These are phyloP conservation scores for Inga oerstediana DNA, from an alignment of 306 rosid species.

Conservation along the genomic window DNA sequence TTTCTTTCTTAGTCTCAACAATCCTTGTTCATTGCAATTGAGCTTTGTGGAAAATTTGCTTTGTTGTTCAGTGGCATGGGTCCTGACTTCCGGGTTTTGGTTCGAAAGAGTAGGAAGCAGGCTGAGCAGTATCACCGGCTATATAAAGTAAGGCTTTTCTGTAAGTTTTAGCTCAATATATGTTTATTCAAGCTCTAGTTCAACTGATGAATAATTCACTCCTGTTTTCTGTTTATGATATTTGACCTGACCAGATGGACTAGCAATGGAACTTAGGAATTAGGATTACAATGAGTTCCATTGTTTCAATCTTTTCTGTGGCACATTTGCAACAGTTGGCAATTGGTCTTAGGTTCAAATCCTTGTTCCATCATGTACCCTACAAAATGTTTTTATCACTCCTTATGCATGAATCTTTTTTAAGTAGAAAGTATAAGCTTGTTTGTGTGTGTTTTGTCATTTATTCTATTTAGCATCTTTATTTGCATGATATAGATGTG, in stretches of 20 bases:
- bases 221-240: neutral
- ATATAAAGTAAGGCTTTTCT: slow-evolving; percentile 61
- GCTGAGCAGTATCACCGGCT: slow-evolving; percentile 92
- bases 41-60: slow-evolving; percentile 21
- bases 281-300: neutral
- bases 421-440: neutral
- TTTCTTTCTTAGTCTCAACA: neutral
- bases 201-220: neutral
- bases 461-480: slow-evolving; percentile 6
- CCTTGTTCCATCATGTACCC: neutral
- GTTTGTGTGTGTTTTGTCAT: neutral
- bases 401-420: neutral
- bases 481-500: neutral
- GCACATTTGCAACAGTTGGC: neutral
- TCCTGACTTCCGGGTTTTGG: slow-evolving; percentile 95
- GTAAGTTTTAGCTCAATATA: slow-evolving; percentile 6
- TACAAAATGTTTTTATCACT: neutral
- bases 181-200: neutral
- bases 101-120: slow-evolving; percentile 95
- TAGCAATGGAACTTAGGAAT: neutral
- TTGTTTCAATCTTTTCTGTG: neutral
- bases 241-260: neutral
- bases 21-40: slow-evolving; percentile 19
- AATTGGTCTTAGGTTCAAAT: neutral
- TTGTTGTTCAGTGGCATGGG: slow-evolving; percentile 85